Evolutionary conservation across 108 stramenopile species (phyloP), one percentile per base, ranked within the genome.

Genomic region (Mayamaea pseudoterrestris): DNA sequence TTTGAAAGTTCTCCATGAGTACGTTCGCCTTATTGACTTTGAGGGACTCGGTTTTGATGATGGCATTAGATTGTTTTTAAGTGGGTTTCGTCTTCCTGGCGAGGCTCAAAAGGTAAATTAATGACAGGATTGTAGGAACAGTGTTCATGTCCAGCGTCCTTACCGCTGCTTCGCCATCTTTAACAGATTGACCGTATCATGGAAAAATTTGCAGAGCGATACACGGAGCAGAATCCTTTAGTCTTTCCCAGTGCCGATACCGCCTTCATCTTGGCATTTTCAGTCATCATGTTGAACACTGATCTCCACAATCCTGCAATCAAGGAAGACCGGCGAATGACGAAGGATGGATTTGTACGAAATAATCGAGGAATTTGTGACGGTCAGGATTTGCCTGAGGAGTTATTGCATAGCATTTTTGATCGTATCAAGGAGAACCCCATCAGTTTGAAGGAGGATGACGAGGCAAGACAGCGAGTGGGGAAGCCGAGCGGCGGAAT

Each of bases 261-360:
- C 27, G 98, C 96, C 0, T 98, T 97, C 56, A 93, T 98, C 28
- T 83, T 98, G 13, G 89, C 95, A 16, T 98, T 97, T 82, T 90
- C 91, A 6, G 85, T 96, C 50, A 98, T 98, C 69, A 98, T 98
- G 98, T 75, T 98, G 45, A 93, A 97, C 52, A 98, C 98, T 13
- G 94, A 97, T 57, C 69, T 96, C 4, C 98, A 98, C 75, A 99
- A 97, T 53, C 98, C 98, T 16, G 89, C 90, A 27, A 91, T 99
- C 40, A 83, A 78, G 46, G 83, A 81, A 58, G 93, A 94, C 42
- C 74, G 83, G 36, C 68, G 73, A 36, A 99, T 99, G 98, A 99
- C 96, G 9, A 93, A 84, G 30, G 87, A 82, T 28, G 82, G 84
- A 30, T 97, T 97, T 57, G 73, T 92, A 24, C 69, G 83, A 8